Evolutionary conservation across 1,284 basidiomycete genomes (phyloP).

Genomic region (Rhodotorula sp.): DNA sequence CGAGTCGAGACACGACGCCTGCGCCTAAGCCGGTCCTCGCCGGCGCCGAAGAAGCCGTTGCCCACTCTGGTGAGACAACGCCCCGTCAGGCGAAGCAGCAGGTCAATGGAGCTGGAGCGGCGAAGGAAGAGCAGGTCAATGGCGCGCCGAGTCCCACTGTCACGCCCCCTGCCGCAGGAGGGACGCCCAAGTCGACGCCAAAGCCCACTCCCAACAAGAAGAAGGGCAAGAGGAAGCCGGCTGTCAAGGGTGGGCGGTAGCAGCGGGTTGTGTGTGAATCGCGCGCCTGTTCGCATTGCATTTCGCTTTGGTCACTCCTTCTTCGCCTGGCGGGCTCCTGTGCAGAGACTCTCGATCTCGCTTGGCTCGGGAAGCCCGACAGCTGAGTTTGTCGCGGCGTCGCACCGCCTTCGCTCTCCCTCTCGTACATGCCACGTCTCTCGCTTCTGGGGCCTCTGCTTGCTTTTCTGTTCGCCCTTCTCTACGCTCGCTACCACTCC

Average conservation of each 20-base stretch:
- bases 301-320: too few relatives aligned
- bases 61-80: not conserved
- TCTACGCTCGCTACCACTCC: constrained; percentile 14
- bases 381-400: too few relatives aligned
- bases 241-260: constrained; percentile 32
- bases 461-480: constrained; percentile 1
- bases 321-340: too few relatives aligned
- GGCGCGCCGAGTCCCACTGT: not conserved
- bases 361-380: not conserved
- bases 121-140: not conserved
- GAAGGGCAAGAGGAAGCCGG: constrained; percentile 31
- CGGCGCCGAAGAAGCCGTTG: not conserved
- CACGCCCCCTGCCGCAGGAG: not conserved
- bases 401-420: not conserved
- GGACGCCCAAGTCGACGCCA: constrained; percentile 23
- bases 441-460: not conserved
- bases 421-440: constrained; percentile 1
- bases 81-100: not conserved
- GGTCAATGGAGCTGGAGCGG: not conserved
- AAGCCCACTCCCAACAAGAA: constrained; percentile 23
- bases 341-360: too few relatives aligned
- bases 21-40: too few relatives aligned
- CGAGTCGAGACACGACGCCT: constrained; percentile 3
- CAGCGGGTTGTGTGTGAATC: not conserved
- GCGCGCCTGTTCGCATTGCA: not conserved